These are phyloP conservation scores for Eutrema yunnanense DNA, from an alignment of 345 rosid genomes.

Conservation along the genomic window DNA sequence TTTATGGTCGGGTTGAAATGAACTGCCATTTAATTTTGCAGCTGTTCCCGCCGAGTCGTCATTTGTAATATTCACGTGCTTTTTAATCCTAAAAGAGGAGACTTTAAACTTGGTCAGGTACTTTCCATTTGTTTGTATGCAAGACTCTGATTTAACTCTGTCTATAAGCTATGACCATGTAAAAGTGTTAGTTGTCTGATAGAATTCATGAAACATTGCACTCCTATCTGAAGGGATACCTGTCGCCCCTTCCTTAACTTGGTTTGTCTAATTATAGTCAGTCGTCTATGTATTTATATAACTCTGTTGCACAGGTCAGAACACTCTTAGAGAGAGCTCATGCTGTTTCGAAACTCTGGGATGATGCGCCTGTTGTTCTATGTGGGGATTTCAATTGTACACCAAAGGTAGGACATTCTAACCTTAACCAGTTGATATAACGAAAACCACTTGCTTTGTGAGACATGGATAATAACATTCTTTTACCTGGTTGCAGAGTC, in stretches of 20 bases:
- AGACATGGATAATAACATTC: constrained; percentile 8
- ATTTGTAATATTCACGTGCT: constrained; percentile 90
- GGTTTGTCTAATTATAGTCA: background rate
- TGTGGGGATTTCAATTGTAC: constrained; percentile 97
- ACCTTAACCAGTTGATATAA: constrained; percentile 7
- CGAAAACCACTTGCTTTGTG: background rate
- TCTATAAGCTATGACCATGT: background rate
- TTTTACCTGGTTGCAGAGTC: constrained; percentile 61
- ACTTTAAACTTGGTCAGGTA: constrained; percentile 96
- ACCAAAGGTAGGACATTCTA: constrained; percentile 58
- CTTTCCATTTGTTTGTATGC: background rate
- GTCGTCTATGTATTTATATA: background rate
- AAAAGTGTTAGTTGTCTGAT: background rate
- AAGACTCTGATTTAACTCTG: background rate
- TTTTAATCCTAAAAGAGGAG: constrained; percentile 95
- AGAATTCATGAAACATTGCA: background rate
- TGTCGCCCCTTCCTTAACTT: background rate
- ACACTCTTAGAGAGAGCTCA: constrained; percentile 68
- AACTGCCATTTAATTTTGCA: constrained; percentile 32
- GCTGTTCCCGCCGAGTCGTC: constrained; percentile 54
- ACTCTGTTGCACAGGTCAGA: constrained; percentile 53
- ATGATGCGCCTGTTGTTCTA: constrained; percentile 82
- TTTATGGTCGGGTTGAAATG: constrained; percentile 6
- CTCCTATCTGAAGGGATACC: background rate
- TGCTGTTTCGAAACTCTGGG: constrained; percentile 71